Evolutionary conservation across 805 yeast genomes (phyloP).

Genomic region (Wickerhamiella hasegawae): DNA sequence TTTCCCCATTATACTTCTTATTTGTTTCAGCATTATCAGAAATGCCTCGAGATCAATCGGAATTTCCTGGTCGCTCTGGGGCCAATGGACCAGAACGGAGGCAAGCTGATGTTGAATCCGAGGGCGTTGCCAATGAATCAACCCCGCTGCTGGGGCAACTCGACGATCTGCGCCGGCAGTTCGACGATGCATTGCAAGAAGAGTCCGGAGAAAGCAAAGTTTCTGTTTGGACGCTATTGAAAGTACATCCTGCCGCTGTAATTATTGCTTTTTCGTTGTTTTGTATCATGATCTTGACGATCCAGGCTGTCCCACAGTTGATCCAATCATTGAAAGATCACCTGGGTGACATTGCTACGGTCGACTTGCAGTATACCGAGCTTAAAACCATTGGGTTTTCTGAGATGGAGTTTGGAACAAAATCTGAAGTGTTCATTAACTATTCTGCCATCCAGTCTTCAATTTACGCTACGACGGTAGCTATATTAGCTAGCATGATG

Average conservation of each 20-base stretch:
- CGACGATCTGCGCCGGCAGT: slow-evolving; percentile 7
- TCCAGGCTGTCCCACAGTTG: background rate
- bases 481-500: background rate
- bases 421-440: background rate
- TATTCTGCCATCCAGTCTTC: background rate
- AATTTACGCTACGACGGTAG: background rate
- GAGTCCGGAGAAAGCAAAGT: slow-evolving; percentile 7
- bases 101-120: too few species aligned
- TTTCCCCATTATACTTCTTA: too few species aligned
- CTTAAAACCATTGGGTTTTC: background rate
- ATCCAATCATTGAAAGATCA: background rate
- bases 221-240: slow-evolving; percentile 5
- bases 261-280: slow-evolving; percentile 8
- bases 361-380: background rate
- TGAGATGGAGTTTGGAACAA: background rate
- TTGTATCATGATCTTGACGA: slow-evolving; percentile 1
- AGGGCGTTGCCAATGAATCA: too few species aligned
- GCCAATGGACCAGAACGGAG: too few species aligned
- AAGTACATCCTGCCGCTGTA: slow-evolving; percentile 10
- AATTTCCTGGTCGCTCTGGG: too few species aligned
- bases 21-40: too few species aligned
- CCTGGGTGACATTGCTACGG: background rate
- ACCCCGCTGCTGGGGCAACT: background rate
- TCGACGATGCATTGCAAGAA: slow-evolving; percentile 9
- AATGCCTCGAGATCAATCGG: too few species aligned